A percentile compares a stretch with the other conserved stretches of the same genome.
Evolutionary conservation across 2,329 filamentous ascomycete species (phyloP).

Genomic region (Leptographium flavum): DNA sequence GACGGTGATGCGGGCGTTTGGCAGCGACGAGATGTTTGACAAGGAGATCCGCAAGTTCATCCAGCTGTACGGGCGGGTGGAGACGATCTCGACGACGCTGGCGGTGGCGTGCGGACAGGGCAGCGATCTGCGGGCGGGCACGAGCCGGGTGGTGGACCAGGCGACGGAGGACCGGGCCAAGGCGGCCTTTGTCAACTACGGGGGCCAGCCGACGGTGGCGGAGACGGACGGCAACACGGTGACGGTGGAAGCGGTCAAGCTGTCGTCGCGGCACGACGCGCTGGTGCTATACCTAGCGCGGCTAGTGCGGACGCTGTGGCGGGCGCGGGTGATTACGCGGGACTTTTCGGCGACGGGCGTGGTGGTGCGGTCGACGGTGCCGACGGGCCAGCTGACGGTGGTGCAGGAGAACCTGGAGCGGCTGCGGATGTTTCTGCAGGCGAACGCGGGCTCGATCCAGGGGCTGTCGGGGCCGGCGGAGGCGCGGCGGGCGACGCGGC

Average conservation of each 20-base stretch:
- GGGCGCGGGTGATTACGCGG: constrained; percentile 56
- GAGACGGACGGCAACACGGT: constrained; percentile 60
- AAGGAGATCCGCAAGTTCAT: constrained; percentile 74
- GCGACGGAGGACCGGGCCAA: constrained; percentile 75
- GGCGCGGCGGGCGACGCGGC: constrained; percentile 63
- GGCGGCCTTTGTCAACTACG: constrained; percentile 81
- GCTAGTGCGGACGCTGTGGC: constrained; percentile 83
- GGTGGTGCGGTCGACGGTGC: constrained; percentile 52
- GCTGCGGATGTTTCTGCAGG: constrained; percentile 66
- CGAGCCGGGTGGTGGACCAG: constrained; percentile 67
- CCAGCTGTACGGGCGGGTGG: constrained; percentile 70
- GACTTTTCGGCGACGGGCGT: constrained; percentile 54
- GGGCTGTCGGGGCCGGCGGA: constrained; percentile 85
- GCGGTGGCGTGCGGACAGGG: constrained; percentile 93
- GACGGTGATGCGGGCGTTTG: constrained; percentile 56
- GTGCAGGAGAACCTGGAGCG: constrained; percentile 72
- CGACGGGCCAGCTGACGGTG: constrained; percentile 51
- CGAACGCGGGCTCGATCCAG: constrained; percentile 86
- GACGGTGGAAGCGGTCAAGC: constrained; percentile 67
- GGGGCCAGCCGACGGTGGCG: constrained; percentile 71
- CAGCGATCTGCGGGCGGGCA: constrained; percentile 56
- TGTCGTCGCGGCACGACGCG: constrained; percentile 81
- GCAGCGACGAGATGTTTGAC: constrained; percentile 68
- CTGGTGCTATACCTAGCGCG: constrained; percentile 77
- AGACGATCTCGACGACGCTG: constrained; percentile 79